A percentile compares a stretch with the other conserved stretches of the same genome.
Conservation (phyloP, 305 asterid species). For the Fraxinus floribunda region DNA sequence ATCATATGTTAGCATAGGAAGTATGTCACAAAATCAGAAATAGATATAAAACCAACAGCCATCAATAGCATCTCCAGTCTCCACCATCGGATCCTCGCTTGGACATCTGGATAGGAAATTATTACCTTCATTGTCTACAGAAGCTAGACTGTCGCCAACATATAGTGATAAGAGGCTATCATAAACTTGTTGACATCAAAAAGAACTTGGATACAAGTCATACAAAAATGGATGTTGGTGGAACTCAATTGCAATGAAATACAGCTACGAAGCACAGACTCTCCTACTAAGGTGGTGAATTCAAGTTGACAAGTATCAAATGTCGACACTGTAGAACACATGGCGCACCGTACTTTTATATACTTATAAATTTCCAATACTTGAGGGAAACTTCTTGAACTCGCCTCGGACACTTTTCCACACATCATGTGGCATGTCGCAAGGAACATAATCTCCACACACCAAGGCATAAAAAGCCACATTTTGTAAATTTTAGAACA, state of each 20-base stretch:
- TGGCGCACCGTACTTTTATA: neutral
- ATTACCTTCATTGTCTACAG: neutral
- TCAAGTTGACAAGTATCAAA: neutral
- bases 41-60: neutral
- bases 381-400: neutral
- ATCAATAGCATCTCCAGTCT: neutral
- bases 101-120: neutral
- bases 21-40: neutral
- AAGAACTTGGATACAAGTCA: neutral
- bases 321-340: neutral
- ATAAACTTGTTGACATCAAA: neutral
- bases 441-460: neutral
- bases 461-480: neutral
- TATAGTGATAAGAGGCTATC: neutral
- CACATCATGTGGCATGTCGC: neutral
- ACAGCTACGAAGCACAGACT: neutral
- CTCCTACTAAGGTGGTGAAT: neutral
- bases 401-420: neutral
- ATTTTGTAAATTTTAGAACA: neutral
- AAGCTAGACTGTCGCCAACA: neutral
- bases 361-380: neutral
- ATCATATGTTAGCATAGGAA: neutral
- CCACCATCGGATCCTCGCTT: neutral
- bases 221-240: neutral
- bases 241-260: neutral